These are phyloP conservation scores for Wickerhamiella azymoides DNA, from an alignment of 805 yeast genomes.

Conservation along the genomic window DNA sequence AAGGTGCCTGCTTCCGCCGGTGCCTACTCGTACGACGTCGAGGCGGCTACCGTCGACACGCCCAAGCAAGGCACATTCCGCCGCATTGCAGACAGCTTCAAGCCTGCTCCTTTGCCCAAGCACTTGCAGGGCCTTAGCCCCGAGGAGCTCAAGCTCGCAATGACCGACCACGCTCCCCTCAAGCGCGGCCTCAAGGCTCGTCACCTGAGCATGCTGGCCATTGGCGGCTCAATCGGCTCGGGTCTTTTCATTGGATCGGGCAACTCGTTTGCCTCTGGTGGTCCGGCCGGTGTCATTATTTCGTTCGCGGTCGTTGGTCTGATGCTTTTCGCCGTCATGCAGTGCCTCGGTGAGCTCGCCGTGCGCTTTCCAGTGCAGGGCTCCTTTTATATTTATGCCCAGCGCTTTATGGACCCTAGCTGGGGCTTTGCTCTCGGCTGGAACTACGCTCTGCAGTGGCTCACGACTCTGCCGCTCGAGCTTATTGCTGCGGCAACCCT, in stretches of 20 bases:
- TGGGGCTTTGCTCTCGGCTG: conserved; percentile 57
- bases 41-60: conserved; percentile 1
- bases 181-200: conserved; percentile 29
- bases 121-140: conserved; percentile 22
- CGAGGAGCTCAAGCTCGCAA: conserved; percentile 26
- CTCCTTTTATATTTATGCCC: conserved; percentile 44
- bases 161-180: conserved; percentile 44
- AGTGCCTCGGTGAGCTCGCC: conserved; percentile 57
- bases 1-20: neutral
- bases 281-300: conserved; percentile 44
- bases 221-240: conserved; percentile 79
- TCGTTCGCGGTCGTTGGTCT: conserved; percentile 48
- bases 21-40: neutral
- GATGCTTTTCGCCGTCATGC: conserved; percentile 50
- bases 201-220: conserved; percentile 33
- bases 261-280: conserved; percentile 33
- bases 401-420: conserved; percentile 46
- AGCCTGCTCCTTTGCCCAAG: conserved; percentile 23
- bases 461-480: conserved; percentile 49
- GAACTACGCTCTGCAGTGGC: conserved; percentile 51
- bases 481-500: conserved; percentile 47
- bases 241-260: conserved; percentile 48
- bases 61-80: neutral
- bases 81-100: conserved; percentile 11
- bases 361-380: conserved; percentile 47